phyloP scores from a whole-genome alignment of 306 rosid species.

The Citrullus amarus region DNA sequence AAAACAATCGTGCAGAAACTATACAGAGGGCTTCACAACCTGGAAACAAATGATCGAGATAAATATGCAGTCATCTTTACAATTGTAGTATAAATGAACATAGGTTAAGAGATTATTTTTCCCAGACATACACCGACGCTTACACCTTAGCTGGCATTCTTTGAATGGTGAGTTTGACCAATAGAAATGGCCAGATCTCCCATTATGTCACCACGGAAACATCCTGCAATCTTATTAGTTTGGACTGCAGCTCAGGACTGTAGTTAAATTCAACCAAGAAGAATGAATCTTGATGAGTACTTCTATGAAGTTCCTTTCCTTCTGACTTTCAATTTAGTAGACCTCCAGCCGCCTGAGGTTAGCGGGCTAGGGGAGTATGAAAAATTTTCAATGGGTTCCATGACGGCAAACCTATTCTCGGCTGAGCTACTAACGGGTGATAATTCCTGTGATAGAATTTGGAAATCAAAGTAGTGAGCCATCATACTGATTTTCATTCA shows the following conservation, averaged over 20 bases:
- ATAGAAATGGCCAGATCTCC: not conserved
- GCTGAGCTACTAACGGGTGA: conserved; percentile 21
- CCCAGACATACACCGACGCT: not conserved
- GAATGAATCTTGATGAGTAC: not conserved
- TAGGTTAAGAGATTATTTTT: not conserved
- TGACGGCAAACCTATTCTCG: conserved; percentile 15
- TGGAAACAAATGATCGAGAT: not conserved
- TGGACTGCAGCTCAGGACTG: not conserved
- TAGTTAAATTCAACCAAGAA: not conserved
- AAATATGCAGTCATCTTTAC: not conserved
- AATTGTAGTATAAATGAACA: not conserved
- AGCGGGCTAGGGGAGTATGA: conserved; percentile 23
- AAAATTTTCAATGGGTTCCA: conserved; percentile 43
- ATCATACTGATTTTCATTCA: not conserved
- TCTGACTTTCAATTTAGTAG: conserved; percentile 56
- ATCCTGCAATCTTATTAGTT: not conserved
- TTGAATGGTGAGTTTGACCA: not conserved
- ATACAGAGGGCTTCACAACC: not conserved
- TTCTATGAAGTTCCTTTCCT: not conserved
- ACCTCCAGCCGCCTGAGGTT: conserved; percentile 43
- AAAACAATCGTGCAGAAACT: not conserved
- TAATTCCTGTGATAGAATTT: conserved; percentile 24
- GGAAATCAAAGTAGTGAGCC: not conserved
- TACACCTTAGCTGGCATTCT: not conserved
- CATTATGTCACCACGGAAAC: not conserved